These are phyloP conservation scores for Diaporthe capsici DNA, from an alignment of 2,329 filamentous ascomycete species.

Conservation along the genomic window DNA sequence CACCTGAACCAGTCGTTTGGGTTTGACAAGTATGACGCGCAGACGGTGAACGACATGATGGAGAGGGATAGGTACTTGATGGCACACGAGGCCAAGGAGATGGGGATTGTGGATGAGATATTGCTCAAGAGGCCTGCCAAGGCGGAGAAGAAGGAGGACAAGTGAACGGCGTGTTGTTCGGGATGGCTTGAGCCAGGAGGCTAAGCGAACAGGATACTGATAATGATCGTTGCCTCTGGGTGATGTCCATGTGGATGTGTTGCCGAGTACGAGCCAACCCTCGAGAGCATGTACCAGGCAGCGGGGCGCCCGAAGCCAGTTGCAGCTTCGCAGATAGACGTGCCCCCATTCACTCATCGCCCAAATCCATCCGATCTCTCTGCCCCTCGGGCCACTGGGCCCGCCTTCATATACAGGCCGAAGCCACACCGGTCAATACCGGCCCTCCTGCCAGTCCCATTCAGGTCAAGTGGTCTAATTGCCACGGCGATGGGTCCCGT, in stretches of 20 bases:
- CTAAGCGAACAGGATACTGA: background rate
- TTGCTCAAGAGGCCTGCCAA: conserved; percentile 69
- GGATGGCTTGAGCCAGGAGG: background rate
- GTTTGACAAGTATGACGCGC: conserved; percentile 81
- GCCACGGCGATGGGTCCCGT: background rate
- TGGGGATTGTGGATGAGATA: conserved; percentile 94
- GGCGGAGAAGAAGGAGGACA: conserved; percentile 31
- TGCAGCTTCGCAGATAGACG: background rate
- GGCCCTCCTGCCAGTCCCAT: background rate
- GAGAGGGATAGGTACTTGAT: conserved; percentile 96
- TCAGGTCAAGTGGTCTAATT: conserved; percentile 8
- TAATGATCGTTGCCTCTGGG: background rate
- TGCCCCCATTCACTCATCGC: background rate
- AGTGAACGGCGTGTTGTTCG: background rate
- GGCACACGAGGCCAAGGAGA: conserved; percentile 87
- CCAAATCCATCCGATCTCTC: background rate
- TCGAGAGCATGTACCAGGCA: background rate
- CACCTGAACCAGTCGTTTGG: conserved; percentile 86
- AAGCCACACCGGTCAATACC: background rate
- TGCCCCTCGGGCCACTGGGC: background rate
- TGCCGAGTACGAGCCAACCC: background rate
- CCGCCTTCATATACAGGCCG: background rate
- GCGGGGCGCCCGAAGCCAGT: background rate
- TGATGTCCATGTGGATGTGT: background rate
- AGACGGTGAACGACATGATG: conserved; percentile 95